These are phyloP conservation scores for Glomus cerebriforme DNA, from an alignment of 192 early-diverging fungal genomes.

Conservation along the genomic window DNA sequence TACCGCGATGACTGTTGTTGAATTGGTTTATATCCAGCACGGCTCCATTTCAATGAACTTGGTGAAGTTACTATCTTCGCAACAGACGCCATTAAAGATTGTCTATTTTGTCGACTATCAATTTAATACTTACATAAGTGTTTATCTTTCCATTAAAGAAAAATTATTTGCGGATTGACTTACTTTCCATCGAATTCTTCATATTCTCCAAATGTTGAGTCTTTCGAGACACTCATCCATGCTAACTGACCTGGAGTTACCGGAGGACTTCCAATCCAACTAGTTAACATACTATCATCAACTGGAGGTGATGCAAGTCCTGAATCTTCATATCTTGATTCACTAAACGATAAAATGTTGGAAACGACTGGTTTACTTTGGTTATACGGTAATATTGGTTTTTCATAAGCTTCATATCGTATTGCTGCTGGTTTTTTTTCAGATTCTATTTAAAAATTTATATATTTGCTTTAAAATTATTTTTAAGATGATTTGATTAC, in stretches of 20 bases:
- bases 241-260: conserved; percentile 27
- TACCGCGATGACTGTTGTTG: neutral
- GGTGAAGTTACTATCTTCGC: neutral
- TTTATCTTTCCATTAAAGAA: neutral
- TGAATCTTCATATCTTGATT: neutral
- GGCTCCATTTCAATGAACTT: conserved; percentile 8
- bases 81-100: neutral
- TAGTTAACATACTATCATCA: neutral
- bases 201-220: neutral
- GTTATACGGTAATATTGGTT: neutral
- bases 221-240: conserved; percentile 8
- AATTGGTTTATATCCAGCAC: conserved; percentile 22
- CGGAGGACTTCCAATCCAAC: neutral
- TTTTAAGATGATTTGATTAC: neutral
- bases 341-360: neutral
- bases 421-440: conserved; percentile 1
- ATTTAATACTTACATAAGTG: no score
- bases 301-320: neutral
- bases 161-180: neutral
- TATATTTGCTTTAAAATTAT: neutral
- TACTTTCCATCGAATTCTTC: conserved; percentile 25
- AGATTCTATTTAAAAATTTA: neutral
- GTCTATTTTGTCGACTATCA: neutral
- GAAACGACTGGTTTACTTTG: neutral
- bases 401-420: conserved; percentile 32